Evolutionary conservation across 176 grass and related monocot genomes (phyloP).

Genomic region (Pharus latifolius): DNA sequence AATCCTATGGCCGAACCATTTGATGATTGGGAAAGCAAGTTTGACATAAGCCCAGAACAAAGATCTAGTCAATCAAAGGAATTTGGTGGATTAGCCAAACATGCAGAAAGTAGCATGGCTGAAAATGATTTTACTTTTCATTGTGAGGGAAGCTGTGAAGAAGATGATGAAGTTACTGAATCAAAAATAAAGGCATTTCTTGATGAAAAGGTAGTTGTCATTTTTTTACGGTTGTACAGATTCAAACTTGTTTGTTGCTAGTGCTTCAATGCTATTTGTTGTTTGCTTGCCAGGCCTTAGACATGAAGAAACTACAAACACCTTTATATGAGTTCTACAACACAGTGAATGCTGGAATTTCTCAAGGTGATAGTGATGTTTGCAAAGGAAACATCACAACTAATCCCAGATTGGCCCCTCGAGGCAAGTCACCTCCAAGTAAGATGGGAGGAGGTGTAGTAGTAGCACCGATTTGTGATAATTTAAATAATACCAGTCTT

Average conservation of each 20-base stretch:
- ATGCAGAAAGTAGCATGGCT: constrained; percentile 18
- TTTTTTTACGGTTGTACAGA: neutral
- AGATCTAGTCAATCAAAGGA: constrained; percentile 28
- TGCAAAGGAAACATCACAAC: constrained; percentile 31
- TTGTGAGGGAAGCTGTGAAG: constrained; percentile 48
- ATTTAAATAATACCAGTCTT: constrained; percentile 31
- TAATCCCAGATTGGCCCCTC: constrained; percentile 13
- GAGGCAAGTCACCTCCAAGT: constrained; percentile 21
- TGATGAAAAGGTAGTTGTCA: constrained; percentile 67
- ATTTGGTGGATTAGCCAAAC: constrained; percentile 33
- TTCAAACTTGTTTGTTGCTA: neutral
- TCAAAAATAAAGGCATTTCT: constrained; percentile 54
- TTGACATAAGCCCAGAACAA: constrained; percentile 40
- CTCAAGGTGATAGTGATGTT: constrained; percentile 22
- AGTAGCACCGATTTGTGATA: constrained; percentile 29
- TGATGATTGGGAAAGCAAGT: constrained; percentile 61
- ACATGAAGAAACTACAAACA: constrained; percentile 88
- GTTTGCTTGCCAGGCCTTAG: constrained; percentile 44
- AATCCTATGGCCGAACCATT: constrained; percentile 79
- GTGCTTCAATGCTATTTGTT: neutral
- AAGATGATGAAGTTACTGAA: constrained; percentile 75
- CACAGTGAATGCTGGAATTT: constrained; percentile 48
- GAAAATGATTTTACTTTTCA: constrained; percentile 58
- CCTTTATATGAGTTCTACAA: constrained; percentile 92
- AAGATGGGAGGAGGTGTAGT: constrained; percentile 32